phyloP scores from a whole-genome alignment of 2,329 filamentous ascomycete genomes.

The Ophiostoma fasciatum region DNA sequence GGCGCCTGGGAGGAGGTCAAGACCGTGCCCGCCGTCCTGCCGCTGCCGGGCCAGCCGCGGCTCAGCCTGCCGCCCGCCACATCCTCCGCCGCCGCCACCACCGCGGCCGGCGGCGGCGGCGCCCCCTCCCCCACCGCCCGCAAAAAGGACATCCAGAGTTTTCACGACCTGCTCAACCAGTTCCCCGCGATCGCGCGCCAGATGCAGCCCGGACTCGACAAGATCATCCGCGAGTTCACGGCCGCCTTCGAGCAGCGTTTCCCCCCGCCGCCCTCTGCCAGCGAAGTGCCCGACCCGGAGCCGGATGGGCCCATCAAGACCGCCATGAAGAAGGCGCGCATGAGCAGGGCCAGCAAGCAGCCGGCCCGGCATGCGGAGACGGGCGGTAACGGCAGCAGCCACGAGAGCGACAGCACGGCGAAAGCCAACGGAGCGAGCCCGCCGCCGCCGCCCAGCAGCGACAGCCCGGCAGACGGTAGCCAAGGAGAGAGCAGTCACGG shows the following conservation, averaged over 20 bases:
- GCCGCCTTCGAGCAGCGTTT: constrained; percentile 73
- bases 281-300: constrained; percentile 41
- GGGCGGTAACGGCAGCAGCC: not conserved
- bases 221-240: constrained; percentile 78
- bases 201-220: constrained; percentile 85
- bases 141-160: constrained; percentile 86
- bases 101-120: constrained; percentile 24
- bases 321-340: constrained; percentile 40
- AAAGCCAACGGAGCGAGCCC: constrained; percentile 1
- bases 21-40: constrained; percentile 50
- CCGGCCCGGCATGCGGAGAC: constrained; percentile 20
- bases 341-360: constrained; percentile 27
- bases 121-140: constrained; percentile 32
- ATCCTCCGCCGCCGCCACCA: constrained; percentile 24
- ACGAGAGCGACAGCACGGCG: not conserved
- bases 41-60: constrained; percentile 12
- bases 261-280: constrained; percentile 55
- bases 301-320: constrained; percentile 41
- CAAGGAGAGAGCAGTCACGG: no score
- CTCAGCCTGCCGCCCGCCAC: no score
- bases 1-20: constrained; percentile 67
- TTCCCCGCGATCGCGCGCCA: constrained; percentile 94
- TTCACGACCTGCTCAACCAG: constrained; percentile 75
- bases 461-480: no score
- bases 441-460: no score